Evolutionary conservation across 1,139 yeast genomes (phyloP).

Genomic region (Pichia sp.): DNA sequence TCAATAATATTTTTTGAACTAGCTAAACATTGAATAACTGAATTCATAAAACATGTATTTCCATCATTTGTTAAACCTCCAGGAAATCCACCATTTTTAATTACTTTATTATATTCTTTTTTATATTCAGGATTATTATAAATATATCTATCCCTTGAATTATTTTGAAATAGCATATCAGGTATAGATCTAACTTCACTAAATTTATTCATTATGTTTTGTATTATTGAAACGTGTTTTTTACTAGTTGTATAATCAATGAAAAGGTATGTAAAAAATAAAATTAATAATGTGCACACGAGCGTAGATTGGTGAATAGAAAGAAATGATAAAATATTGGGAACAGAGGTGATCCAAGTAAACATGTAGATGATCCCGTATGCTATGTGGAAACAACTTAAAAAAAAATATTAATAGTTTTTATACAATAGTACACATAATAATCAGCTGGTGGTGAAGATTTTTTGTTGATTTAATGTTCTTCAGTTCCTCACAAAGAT

Average conservation of each 20-base stretch:
- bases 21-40: constrained; percentile 78
- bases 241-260: not conserved
- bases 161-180: constrained; percentile 9
- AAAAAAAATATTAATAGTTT: too few species aligned
- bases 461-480: too few species aligned
- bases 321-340: too few species aligned
- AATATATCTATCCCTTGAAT: constrained; percentile 3
- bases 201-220: constrained; percentile 12
- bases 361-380: too few species aligned
- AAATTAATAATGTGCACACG: not conserved
- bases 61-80: constrained; percentile 90
- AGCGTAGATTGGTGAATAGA: too few species aligned
- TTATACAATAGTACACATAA: too few species aligned
- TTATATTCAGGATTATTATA: constrained; percentile 19
- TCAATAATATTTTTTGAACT: constrained; percentile 57
- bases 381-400: too few species aligned
- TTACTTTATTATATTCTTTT: constrained; percentile 29
- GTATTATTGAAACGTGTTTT: constrained; percentile 3
- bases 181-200: constrained; percentile 16
- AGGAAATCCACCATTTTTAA: constrained; percentile 59
- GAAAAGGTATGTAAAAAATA: constrained; percentile 3
- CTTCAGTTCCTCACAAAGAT: too few species aligned
- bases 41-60: constrained; percentile 90
- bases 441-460: too few species aligned
- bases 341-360: too few species aligned